These are phyloP conservation scores for Peronospora farinosa DNA, from an alignment of 352 stramenopile species.

Conservation along the genomic window DNA sequence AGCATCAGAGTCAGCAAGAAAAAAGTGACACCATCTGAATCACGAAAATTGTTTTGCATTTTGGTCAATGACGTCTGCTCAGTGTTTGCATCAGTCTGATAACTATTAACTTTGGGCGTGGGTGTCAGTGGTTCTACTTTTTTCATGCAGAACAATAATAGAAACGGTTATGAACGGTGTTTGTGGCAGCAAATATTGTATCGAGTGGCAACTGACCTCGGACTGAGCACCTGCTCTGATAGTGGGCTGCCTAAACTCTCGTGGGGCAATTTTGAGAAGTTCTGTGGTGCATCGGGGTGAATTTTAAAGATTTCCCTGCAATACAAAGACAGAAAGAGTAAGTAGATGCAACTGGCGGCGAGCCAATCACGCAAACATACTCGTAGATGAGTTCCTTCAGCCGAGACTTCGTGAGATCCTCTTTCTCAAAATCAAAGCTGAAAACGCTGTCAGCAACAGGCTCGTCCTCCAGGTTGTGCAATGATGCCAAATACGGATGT, in stretches of 20 bases:
- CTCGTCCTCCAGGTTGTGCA: slow-evolving; percentile 92
- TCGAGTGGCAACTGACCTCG: slow-evolving; percentile 30
- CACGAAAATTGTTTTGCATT: slow-evolving; percentile 17
- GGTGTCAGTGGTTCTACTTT: slow-evolving; percentile 19
- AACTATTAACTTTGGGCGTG: slow-evolving; percentile 9
- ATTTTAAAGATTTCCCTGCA: slow-evolving; percentile 68
- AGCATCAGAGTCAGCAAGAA: neutral
- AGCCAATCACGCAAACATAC: slow-evolving; percentile 30
- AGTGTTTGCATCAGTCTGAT: slow-evolving; percentile 11
- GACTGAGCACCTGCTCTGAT: slow-evolving; percentile 44
- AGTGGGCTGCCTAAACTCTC: slow-evolving; percentile 19
- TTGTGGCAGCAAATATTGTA: neutral
- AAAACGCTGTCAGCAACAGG: slow-evolving; percentile 68
- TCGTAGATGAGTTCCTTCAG: slow-evolving; percentile 87
- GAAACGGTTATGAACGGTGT: slow-evolving; percentile 8
- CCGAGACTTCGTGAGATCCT: slow-evolving; percentile 70
- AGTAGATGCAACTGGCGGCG: neutral
- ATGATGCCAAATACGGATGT: slow-evolving; percentile 86
- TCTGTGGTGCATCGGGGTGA: slow-evolving; percentile 43
- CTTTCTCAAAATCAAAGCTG: slow-evolving; percentile 88
- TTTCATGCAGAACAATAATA: neutral
- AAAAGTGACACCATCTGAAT: slow-evolving; percentile 1
- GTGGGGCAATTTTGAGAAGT: slow-evolving; percentile 14
- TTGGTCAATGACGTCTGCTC: slow-evolving; percentile 17
- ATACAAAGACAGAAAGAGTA: slow-evolving; percentile 2